Percentiles rank a stretch among this genome's conserved stretches.
Conservation (phyloP, 148 eudicot genomes). For the Rhododendron simsii region DNA sequence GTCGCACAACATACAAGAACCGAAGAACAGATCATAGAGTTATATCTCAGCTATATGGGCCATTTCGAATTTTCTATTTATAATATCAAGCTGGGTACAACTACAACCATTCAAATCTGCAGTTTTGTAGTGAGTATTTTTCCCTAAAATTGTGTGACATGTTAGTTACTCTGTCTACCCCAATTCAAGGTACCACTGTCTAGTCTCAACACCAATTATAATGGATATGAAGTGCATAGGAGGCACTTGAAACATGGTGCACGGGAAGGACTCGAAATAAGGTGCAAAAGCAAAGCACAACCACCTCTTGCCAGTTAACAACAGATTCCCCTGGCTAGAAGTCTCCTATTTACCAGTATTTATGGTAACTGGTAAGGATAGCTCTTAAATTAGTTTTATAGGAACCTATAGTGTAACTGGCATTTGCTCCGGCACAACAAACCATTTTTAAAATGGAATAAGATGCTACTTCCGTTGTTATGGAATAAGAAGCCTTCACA, state of each 20-base stretch:
- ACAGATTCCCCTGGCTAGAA: not conserved
- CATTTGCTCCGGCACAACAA: not conserved
- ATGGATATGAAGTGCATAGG: not conserved
- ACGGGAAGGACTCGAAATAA: not conserved
- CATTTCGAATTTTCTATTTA: not conserved
- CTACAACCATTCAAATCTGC: not conserved
- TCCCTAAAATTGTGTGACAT: not conserved
- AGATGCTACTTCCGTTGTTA: not conserved
- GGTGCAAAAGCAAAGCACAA: constrained; percentile 1
- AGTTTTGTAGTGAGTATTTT: not conserved
- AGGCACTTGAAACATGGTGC: not conserved
- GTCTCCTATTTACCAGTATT: not conserved
- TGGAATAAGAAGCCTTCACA: not conserved
- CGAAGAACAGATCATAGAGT: not conserved
- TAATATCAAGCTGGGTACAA: not conserved
- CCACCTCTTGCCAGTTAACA: not conserved
- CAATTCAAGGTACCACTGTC: not conserved
- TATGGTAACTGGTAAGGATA: not conserved
- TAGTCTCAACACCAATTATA: not conserved
- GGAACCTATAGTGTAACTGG: not conserved
- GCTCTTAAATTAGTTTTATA: not conserved
- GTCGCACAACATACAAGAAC: not conserved
- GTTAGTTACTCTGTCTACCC: not conserved
- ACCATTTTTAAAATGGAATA: not conserved
- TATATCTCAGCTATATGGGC: not conserved